These are phyloP conservation scores for Rhodotorula graminis DNA, from an alignment of 768 basidiomycete species.

Conservation along the genomic window DNA sequence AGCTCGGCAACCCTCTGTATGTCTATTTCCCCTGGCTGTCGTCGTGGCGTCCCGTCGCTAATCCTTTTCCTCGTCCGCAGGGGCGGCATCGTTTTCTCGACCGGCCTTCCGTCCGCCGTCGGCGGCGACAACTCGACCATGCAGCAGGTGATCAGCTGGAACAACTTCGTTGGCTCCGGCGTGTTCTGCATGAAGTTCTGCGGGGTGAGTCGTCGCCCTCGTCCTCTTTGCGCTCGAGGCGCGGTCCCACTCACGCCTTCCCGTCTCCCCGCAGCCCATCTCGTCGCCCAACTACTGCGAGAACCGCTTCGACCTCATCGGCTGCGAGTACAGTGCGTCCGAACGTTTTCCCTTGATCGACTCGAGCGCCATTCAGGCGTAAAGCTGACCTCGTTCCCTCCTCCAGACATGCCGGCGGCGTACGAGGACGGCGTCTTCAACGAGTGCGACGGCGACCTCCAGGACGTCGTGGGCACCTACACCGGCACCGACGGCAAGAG, in stretches of 20 bases:
- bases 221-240: too few relatives aligned
- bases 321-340: slow-evolving; percentile 32
- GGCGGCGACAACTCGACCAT: slow-evolving; percentile 23
- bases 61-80: too few relatives aligned
- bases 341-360: background rate
- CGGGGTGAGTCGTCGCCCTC: slow-evolving; percentile 10
- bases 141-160: slow-evolving; percentile 47
- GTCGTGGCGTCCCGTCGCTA: background rate
- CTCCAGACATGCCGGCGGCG: slow-evolving; percentile 20
- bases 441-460: slow-evolving; percentile 28
- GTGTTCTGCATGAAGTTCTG: slow-evolving; percentile 68
- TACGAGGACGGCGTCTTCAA: slow-evolving; percentile 29
- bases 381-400: too few relatives aligned
- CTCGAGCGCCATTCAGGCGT: too few relatives aligned
- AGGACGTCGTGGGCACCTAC: slow-evolving; percentile 28
- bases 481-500: slow-evolving; percentile 10
- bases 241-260: too few relatives aligned
- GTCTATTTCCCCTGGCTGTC: background rate
- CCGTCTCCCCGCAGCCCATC: background rate
- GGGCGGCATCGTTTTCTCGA: slow-evolving; percentile 14
- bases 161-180: too few relatives aligned
- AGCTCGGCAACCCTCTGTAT: slow-evolving; percentile 57
- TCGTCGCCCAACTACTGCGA: slow-evolving; percentile 21
- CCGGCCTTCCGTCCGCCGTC: background rate
- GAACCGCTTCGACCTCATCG: slow-evolving; percentile 29